phyloP scores from a whole-genome alignment of 2,329 filamentous ascomycete genomes.

The Microthyrium microscopicum region DNA sequence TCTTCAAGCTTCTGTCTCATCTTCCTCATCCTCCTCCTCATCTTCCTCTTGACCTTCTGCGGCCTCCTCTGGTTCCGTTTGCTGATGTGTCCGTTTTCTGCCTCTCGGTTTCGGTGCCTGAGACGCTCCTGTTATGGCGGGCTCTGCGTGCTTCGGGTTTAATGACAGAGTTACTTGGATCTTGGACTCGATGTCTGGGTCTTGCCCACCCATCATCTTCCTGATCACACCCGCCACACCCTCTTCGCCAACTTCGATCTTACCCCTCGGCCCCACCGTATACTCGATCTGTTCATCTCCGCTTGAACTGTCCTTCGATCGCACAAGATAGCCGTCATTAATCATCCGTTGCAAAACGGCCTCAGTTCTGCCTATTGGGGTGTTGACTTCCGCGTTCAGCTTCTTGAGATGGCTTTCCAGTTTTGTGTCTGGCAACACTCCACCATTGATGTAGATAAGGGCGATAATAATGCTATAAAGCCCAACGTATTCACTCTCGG shows the following conservation, averaged over 20 bases:
- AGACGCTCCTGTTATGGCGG: too few species aligned
- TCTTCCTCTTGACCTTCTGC: constrained; percentile 1
- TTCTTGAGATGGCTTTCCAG: constrained; percentile 59
- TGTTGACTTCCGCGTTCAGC: constrained; percentile 58
- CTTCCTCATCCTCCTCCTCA: background rate
- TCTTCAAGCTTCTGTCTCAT: constrained; percentile 1
- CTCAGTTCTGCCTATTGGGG: constrained; percentile 59
- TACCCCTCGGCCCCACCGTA: constrained; percentile 70
- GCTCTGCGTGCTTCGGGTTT: too few species aligned
- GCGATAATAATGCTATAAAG: constrained; percentile 69
- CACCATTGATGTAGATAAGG: constrained; percentile 56
- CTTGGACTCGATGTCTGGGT: constrained; percentile 9
- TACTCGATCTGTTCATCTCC: constrained; percentile 69
- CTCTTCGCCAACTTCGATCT: constrained; percentile 64
- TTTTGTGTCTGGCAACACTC: constrained; percentile 59
- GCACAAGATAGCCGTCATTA: constrained; percentile 70
- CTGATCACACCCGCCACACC: constrained; percentile 56
- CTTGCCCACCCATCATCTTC: constrained; percentile 34
- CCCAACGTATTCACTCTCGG: constrained; percentile 65
- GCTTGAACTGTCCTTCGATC: constrained; percentile 47
- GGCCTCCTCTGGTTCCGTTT: constrained; percentile 8
- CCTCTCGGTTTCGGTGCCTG: too few species aligned
- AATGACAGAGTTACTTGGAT: too few species aligned
- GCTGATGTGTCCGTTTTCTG: too few species aligned
- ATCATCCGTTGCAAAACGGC: constrained; percentile 57